Conservation (phyloP, 164 flowering plant species). For the Chimonanthus salicifolius region DNA sequence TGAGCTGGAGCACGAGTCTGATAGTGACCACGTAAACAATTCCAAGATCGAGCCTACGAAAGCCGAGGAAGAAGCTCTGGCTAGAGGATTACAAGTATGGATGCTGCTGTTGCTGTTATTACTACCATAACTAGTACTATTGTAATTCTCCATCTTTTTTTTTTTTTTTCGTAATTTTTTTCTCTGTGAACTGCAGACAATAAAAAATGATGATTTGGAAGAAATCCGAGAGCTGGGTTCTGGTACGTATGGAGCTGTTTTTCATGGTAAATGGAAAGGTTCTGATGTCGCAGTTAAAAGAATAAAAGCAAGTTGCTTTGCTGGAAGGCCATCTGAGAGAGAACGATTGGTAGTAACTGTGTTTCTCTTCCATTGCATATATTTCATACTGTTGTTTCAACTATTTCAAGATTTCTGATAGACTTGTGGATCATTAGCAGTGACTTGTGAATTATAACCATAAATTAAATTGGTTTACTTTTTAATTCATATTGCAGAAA, state of each 20-base stretch:
- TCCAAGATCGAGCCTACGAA: constrained; percentile 84
- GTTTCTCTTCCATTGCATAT: constrained; percentile 6
- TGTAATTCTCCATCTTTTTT: background rate
- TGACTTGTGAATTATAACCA: background rate
- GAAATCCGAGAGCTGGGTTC: constrained; percentile 89
- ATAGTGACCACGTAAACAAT: constrained; percentile 38
- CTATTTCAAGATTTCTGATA: background rate
- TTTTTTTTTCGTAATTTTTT: background rate
- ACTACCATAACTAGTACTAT: background rate
- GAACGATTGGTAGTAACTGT: constrained; percentile 71
- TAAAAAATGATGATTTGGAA: constrained; percentile 88
- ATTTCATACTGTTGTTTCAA: background rate
- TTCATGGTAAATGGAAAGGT: constrained; percentile 98
- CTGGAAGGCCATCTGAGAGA: constrained; percentile 94
- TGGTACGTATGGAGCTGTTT: constrained; percentile 97
- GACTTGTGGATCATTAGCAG: background rate
- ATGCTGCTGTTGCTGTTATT: background rate
- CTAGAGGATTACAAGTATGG: constrained; percentile 81
- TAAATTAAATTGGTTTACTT: too few relatives aligned
- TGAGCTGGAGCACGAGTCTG: constrained; percentile 54
- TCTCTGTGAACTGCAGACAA: constrained; percentile 45
- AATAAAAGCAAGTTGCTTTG: constrained; percentile 97
- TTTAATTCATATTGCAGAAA: too few relatives aligned
- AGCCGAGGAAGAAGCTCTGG: constrained; percentile 94
- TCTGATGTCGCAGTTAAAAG: constrained; percentile 98